phyloP scores from a whole-genome alignment of 2,329 filamentous ascomycete genomes.

The Colletotrichum incanum region DNA sequence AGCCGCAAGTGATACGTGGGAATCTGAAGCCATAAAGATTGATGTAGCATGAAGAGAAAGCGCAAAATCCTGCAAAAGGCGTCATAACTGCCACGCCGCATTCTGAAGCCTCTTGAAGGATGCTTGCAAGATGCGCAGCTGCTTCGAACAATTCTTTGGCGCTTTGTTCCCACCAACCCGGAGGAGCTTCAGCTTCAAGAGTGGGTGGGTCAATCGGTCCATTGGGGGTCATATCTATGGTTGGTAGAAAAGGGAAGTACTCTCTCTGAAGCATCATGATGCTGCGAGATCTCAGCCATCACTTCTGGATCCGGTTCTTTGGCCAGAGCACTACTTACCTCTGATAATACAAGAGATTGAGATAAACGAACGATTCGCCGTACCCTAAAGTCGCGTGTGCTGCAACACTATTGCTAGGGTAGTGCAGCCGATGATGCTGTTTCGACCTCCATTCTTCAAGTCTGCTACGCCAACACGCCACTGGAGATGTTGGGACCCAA shows the following conservation, averaged over 20 bases:
- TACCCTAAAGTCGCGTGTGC: slow-evolving; percentile 57
- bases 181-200: slow-evolving; percentile 55
- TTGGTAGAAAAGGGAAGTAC: slow-evolving; percentile 62
- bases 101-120: slow-evolving; percentile 57
- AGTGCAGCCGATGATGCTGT: slow-evolving; percentile 55
- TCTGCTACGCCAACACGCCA: slow-evolving; percentile 50
- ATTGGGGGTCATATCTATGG: slow-evolving; percentile 50
- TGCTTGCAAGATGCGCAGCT: slow-evolving; percentile 53
- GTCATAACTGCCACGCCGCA: slow-evolving; percentile 56
- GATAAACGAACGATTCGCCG: slow-evolving; percentile 59
- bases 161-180: slow-evolving; percentile 58
- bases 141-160: slow-evolving; percentile 55
- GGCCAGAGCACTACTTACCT: slow-evolving; percentile 50
- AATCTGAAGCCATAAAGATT: slow-evolving; percentile 59
- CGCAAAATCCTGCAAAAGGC: slow-evolving; percentile 62
- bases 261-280: slow-evolving; percentile 60
- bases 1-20: slow-evolving; percentile 58
- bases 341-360: slow-evolving; percentile 61
- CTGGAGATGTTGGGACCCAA: slow-evolving; percentile 55
- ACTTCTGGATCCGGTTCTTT: background rate
- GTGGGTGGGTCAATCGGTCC: slow-evolving; percentile 59
- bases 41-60: slow-evolving; percentile 60
- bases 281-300: slow-evolving; percentile 45
- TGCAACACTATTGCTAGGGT: slow-evolving; percentile 55
- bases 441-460: slow-evolving; percentile 54